Conservation (phyloP, 345 rosid species). For the Excoecaria cochinchinensis region DNA sequence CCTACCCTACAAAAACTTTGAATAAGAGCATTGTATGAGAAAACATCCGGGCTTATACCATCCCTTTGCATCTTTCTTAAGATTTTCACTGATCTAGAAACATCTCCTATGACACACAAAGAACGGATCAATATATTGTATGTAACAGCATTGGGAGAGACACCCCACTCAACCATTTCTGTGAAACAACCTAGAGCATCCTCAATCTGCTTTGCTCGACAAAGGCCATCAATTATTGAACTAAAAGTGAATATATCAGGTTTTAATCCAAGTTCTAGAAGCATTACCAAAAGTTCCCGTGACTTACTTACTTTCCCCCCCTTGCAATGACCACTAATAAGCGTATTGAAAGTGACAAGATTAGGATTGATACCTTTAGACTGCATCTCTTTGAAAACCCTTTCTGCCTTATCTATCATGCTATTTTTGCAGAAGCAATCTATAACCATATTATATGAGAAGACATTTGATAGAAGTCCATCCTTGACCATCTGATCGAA, state of each 20-base stretch:
- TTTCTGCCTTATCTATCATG: slow-evolving; percentile 50
- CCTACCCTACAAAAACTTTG: slow-evolving; percentile 59
- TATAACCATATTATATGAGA: slow-evolving; percentile 66
- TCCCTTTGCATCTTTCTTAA: slow-evolving; percentile 56
- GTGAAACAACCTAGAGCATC: slow-evolving; percentile 81
- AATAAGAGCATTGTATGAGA: slow-evolving; percentile 63
- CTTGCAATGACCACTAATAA: slow-evolving; percentile 57
- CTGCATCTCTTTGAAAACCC: slow-evolving; percentile 49
- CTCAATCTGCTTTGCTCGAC: slow-evolving; percentile 50
- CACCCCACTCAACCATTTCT: slow-evolving; percentile 86
- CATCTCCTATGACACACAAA: slow-evolving; percentile 53
- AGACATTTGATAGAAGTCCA: slow-evolving; percentile 50
- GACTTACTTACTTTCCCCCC: slow-evolving; percentile 47
- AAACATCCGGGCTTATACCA: slow-evolving; percentile 59
- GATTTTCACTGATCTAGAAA: slow-evolving; percentile 48
- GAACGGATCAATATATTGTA: slow-evolving; percentile 67
- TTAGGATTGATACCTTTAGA: slow-evolving; percentile 54
- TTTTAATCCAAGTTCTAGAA: slow-evolving; percentile 52
- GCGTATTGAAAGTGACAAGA: slow-evolving; percentile 80
- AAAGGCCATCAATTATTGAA: slow-evolving; percentile 73
- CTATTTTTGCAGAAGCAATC: slow-evolving; percentile 73
- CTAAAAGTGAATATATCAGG: slow-evolving; percentile 83
- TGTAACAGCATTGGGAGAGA: slow-evolving; percentile 64
- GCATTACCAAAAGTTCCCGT: slow-evolving; percentile 43
- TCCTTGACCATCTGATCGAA: slow-evolving; percentile 45